Conservation (phyloP, 306 rosid genomes). For the Lotus japonicus region DNA sequence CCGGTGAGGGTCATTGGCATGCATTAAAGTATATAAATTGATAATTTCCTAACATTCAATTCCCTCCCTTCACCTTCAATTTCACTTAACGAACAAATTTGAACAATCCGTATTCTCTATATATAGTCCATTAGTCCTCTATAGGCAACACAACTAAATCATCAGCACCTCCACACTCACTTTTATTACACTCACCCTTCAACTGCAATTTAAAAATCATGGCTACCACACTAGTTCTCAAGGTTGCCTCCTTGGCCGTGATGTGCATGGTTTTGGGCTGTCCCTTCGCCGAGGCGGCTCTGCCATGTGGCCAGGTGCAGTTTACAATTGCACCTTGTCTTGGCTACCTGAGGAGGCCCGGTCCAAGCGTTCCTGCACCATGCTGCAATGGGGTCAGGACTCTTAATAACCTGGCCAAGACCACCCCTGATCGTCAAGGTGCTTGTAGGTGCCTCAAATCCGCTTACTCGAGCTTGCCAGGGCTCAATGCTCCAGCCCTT, state of each 20-base stretch:
- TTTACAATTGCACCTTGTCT: neutral
- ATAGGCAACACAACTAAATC: neutral
- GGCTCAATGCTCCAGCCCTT: neutral
- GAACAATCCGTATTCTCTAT: too few relatives aligned
- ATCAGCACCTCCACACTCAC: neutral
- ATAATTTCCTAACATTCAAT: too few relatives aligned
- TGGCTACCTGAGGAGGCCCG: neutral
- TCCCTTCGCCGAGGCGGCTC: neutral
- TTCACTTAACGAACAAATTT: too few relatives aligned
- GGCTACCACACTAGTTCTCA: neutral
- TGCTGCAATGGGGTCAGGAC: conserved; percentile 8
- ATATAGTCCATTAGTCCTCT: neutral
- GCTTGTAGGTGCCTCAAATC: conserved; percentile 14
- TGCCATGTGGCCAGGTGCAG: conserved; percentile 3
- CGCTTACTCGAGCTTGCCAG: neutral
- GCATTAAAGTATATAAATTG: neutral
- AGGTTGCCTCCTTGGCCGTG: conserved; percentile 1
- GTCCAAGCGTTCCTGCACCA: neutral
- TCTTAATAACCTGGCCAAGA: neutral
- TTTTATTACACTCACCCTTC: neutral
- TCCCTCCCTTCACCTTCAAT: too few relatives aligned
- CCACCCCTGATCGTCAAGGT: conserved; percentile 2
- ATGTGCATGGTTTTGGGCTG: neutral
- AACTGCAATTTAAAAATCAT: neutral
- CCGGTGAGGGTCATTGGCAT: neutral